Evolutionary conservation across 192 early-diverging fungal genomes (phyloP), one percentile per base, ranked within the genome.

Genomic region (Allomyces macrogynus): DNA sequence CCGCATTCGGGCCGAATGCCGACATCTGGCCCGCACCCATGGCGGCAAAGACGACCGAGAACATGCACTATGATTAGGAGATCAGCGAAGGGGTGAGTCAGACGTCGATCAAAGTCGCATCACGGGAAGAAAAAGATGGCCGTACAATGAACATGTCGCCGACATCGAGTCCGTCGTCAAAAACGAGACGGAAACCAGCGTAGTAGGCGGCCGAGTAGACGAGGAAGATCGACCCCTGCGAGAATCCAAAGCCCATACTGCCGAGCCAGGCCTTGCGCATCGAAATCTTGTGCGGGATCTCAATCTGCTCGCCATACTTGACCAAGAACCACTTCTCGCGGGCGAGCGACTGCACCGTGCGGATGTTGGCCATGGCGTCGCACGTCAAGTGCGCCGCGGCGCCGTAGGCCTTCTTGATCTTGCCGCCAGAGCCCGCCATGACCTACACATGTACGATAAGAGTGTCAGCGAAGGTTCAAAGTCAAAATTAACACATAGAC

Each of bases 361-460:
- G 87, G 26, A 96, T 87, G 64, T 88, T 85, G 22, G 80, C 72
- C 32, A 94, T 86, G 5, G 89, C 86, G 74, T 96, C 90, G 68
- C 81, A 78, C 24, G 91, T 89, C 65, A 89, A 81, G 72, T 91
- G 84, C 65, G 86, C 89, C 20, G 86, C 82, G 27, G 77, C 68
- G 67, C 89, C 86, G 75, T 92, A 89, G 1, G 86, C 84, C 61
- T 73, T 78, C 70, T 88, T 85, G 25, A 81, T 84, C 66, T 80
- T 75, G 27, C 76, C 74, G 61, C 79, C 82, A 63, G 76, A 87
- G 64, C 85, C 85, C 63, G 70, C 69, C 62, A 84, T 40, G 8
- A 40, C 32, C 32, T 40, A 8, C 32, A 40, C 3, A 40, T 7
- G 7, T 0, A 8, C 32, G 7, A 16, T 1, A 32, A 24, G 2